A percentile compares a stretch with the other conserved stretches of the same genome.
These are phyloP conservation scores for Aspergillus coremiiformis DNA, from an alignment of 495 filamentous ascomycete species.

Conservation along the genomic window DNA sequence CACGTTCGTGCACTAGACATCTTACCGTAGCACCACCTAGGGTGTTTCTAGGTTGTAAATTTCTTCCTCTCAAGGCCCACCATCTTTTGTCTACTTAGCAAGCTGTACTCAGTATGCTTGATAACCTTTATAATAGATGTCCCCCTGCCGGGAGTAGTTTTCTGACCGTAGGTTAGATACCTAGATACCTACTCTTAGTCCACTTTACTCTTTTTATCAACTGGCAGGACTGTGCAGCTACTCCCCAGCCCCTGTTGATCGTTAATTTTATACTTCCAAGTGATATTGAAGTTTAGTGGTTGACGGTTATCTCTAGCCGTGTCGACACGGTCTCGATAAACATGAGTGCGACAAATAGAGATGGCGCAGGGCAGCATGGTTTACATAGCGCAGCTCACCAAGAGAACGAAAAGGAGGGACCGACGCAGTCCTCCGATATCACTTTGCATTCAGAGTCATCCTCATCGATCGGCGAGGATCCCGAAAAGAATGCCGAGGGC, in stretches of 20 bases:
- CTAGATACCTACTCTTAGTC: too few relatives aligned
- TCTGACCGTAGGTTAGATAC: too few relatives aligned
- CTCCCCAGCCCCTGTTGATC: background rate
- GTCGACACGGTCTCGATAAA: background rate
- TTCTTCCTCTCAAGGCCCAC: background rate
- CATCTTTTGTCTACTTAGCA: too few relatives aligned
- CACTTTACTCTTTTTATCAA: too few relatives aligned
- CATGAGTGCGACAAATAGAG: background rate
- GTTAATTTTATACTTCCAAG: background rate
- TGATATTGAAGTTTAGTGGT: background rate
- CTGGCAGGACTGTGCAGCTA: background rate
- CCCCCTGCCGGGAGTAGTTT: too few relatives aligned
- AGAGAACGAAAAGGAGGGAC: background rate
- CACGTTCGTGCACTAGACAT: background rate
- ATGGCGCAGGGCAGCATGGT: background rate
- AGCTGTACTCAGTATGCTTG: background rate
- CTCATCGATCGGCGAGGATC: constrained; percentile 1
- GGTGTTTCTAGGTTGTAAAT: background rate
- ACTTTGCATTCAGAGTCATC: constrained; percentile 12
- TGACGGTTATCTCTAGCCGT: background rate
- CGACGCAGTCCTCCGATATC: constrained; percentile 6
- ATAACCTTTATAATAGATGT: background rate
- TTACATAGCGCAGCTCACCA: background rate
- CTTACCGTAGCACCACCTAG: background rate
- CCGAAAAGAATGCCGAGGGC: constrained; percentile 3